phyloP scores from a whole-genome alignment of 768 basidiomycete genomes.

The Serendipita sp. region DNA sequence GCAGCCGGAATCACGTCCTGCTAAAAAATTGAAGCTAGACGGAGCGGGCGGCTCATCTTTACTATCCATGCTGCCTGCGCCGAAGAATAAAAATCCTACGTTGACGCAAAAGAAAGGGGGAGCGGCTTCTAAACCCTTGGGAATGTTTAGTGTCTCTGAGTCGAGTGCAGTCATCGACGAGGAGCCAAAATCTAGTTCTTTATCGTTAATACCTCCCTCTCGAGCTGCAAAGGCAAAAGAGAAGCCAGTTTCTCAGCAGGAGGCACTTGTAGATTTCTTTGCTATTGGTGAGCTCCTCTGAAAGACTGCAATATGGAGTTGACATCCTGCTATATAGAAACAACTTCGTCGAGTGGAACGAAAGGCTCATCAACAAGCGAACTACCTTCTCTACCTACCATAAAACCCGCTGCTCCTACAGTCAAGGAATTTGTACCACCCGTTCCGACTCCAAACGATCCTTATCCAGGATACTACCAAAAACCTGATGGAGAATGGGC shows the following conservation, averaged over 20 bases:
- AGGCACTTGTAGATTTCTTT: constrained; percentile 14
- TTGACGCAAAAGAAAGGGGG: constrained; percentile 3
- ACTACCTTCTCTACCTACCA: neutral
- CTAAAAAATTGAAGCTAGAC: constrained; percentile 9
- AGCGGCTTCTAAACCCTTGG: neutral
- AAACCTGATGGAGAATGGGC: constrained; percentile 69
- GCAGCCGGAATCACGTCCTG: constrained; percentile 3
- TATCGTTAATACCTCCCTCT: constrained; percentile 10
- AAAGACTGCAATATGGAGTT: neutral
- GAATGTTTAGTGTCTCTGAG: neutral
- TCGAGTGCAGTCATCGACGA: neutral
- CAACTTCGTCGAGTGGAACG: neutral
- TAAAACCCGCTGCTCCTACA: constrained; percentile 35
- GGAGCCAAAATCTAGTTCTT: neutral
- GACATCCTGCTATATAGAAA: neutral
- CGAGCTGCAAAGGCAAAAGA: constrained; percentile 10
- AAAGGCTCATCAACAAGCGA: neutral
- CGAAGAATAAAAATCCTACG: constrained; percentile 10
- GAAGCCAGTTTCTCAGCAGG: constrained; percentile 6
- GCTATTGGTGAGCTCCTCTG: constrained; percentile 14
- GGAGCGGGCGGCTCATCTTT: constrained; percentile 11
- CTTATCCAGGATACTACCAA: constrained; percentile 77
- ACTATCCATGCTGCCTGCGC: constrained; percentile 11
- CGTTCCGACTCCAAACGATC: constrained; percentile 55
- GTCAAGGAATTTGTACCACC: constrained; percentile 55